These are phyloP conservation scores for Candida ponderosae DNA, from an alignment of 805 yeast species.

Conservation along the genomic window DNA sequence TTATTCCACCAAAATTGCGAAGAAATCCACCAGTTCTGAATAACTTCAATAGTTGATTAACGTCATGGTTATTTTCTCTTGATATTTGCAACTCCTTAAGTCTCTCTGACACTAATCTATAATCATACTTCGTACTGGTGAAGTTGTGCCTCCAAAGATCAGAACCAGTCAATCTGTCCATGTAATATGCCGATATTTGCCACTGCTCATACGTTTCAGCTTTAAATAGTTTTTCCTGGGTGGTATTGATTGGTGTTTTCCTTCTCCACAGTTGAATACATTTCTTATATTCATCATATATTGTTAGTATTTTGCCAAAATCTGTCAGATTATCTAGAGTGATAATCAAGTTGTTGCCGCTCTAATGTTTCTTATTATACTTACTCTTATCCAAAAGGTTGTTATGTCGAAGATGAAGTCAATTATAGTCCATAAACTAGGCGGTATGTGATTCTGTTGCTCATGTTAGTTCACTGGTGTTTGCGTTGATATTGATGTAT, in stretches of 20 bases:
- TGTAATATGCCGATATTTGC: constrained; percentile 43
- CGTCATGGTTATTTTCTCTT: constrained; percentile 43
- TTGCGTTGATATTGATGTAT: not conserved
- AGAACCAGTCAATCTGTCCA: constrained; percentile 45
- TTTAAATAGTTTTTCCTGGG: constrained; percentile 37
- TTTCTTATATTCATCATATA: constrained; percentile 7
- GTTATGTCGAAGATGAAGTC: constrained; percentile 34
- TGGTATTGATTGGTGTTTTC: constrained; percentile 38
- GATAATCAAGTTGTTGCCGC: constrained; percentile 18
- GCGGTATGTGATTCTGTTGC: constrained; percentile 30
- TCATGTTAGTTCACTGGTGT: not conserved
- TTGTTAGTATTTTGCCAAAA: constrained; percentile 15
- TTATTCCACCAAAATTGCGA: constrained; percentile 87
- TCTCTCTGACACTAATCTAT: constrained; percentile 70
- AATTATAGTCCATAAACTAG: constrained; percentile 29
- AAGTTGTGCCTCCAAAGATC: constrained; percentile 78
- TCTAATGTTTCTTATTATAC: constrained; percentile 1
- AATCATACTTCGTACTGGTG: constrained; percentile 75
- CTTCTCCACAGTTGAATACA: constrained; percentile 16
- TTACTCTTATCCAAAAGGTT: constrained; percentile 29
- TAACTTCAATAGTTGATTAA: constrained; percentile 50
- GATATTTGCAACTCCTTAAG: constrained; percentile 56
- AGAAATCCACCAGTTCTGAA: constrained; percentile 73
- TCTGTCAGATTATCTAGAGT: constrained; percentile 25
- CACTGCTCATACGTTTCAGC: constrained; percentile 65